Evolutionary conservation across 75 land plant species (phyloP), one percentile per base, ranked within the genome.

Genomic region (Chamaecyparis obtusa): DNA sequence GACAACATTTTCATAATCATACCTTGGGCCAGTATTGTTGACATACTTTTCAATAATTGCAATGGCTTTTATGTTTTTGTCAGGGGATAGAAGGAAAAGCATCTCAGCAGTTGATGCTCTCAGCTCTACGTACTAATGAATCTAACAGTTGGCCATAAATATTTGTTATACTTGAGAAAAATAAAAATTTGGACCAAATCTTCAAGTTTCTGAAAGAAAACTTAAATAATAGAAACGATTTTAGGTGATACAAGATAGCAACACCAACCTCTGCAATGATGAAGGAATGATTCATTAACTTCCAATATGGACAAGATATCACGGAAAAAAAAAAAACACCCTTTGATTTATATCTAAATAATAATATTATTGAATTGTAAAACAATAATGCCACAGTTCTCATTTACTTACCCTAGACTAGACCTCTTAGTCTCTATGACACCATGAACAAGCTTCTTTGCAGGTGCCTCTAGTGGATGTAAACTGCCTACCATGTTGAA

Each of bases 111-210:
- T 97, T 17, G 97, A 99, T 43, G 41, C 41, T 1, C n/a, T n/a
- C 41, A 39, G 94, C 96, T 89, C 99, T 97, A 87, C 96, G 99
- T 90, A 90, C 87, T 89, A 98, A 90, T 30, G 99, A 97, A 91
- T 92, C 99, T 98, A 79, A 17, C 77, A 88, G 85, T 33, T 17
- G 55, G 32, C n/a, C 33, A 87, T 44, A 85, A 1, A 41, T 14
- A 33, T 41, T 9, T 46, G 0, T 81, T 27, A 44, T 81, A 46
- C 51, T 81, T 80, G 21, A 44, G 1, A 27, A 11, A n/a, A 81
- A 46, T 9, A 43, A 80, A 46, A 81, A 43, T 41, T 8, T 46
- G 51, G 51, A 39, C 11, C 27, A 39, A 27, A 30, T 37, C 13
- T n/a, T 37, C 48, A 46, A 37, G n/a, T 24, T 9, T 48, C 11